Base-by-base conservation (phyloP, 768 basidiomycete species). In the Suillus fuscotomentosus region DNA sequence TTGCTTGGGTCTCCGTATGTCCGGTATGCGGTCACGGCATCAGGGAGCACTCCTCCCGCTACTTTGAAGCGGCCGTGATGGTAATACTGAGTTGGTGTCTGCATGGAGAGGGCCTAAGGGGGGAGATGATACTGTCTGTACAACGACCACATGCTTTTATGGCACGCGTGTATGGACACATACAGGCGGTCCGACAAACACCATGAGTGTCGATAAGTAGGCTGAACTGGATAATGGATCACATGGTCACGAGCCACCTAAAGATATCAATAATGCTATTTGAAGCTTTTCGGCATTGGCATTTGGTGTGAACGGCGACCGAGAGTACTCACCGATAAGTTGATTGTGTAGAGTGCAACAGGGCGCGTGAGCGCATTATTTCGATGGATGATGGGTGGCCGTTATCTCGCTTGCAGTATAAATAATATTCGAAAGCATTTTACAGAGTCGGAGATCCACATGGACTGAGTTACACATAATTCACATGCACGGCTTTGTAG, bases 11-110 rank as follows among this genome's bases (percentile, higher is more conserved):
- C 73, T 14, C 86, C 85, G 69, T 84, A 86, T 8, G 84, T 83
- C 42, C 82, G 77, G 69, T 83, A 87, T 27, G 86, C 86, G 1
- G 86, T 87, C 41, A 86, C 68, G 9, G 85, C 86, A 61, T 86
- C 80, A 14, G 86, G 84, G 15, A 87, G 71, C 6, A 83, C 72
- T 22, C 86, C 86, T 2, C 86, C 86, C 57, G 80, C 71, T 10
- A 86, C 79, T 24, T 70, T 74, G 70, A 86, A 82, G 38, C 85
- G 81, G 17, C 85, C 85, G 66, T 87, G 86, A 64, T 81, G 82
- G 65, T 84, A 80, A 69, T 80, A 83, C 68, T 82, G 76, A 5
- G 79, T 81, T 17, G 75, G 62, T 45, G 59, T 61, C 55, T 47
- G 70, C 59, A 67, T 71, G 60, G 14, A n/a, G 24, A 11, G 4